Evolutionary conservation across 768 basidiomycete species (phyloP).

Genomic region (Russula dissimulans): DNA sequence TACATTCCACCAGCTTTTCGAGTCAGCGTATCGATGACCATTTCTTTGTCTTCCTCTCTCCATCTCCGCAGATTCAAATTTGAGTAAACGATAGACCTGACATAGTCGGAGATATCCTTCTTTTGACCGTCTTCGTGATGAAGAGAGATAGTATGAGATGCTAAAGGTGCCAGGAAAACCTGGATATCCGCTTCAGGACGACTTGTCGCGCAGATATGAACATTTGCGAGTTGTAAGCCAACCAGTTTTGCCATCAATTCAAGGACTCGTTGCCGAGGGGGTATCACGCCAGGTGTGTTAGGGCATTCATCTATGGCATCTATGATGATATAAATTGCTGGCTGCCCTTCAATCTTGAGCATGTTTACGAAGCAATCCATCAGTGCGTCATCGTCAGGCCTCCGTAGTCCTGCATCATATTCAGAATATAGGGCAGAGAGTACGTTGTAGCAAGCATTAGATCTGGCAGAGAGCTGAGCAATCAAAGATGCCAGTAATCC

Average conservation of each 20-base stretch:
- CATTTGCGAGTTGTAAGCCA: neutral
- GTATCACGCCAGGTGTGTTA: neutral
- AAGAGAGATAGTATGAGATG: neutral
- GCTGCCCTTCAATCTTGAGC: neutral
- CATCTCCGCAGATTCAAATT: neutral
- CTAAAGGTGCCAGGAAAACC: neutral
- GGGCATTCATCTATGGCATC: neutral
- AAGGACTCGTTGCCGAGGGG: neutral
- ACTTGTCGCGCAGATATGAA: neutral
- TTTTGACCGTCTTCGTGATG: neutral
- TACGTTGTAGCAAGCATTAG: neutral
- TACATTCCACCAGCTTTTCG: neutral
- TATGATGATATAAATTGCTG: neutral
- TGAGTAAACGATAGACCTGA: neutral
- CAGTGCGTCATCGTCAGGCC: neutral
- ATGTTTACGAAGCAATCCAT: neutral
- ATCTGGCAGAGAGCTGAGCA: neutral
- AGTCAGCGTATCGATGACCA: neutral
- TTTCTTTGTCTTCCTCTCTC: neutral
- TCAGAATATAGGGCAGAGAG: neutral
- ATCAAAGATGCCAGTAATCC: neutral
- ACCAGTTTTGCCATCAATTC: neutral
- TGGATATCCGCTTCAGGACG: neutral
- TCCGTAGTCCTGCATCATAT: neutral
- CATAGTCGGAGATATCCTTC: neutral